These are phyloP conservation scores for Myrica gale DNA, from an alignment of 306 rosid species.

Conservation along the genomic window DNA sequence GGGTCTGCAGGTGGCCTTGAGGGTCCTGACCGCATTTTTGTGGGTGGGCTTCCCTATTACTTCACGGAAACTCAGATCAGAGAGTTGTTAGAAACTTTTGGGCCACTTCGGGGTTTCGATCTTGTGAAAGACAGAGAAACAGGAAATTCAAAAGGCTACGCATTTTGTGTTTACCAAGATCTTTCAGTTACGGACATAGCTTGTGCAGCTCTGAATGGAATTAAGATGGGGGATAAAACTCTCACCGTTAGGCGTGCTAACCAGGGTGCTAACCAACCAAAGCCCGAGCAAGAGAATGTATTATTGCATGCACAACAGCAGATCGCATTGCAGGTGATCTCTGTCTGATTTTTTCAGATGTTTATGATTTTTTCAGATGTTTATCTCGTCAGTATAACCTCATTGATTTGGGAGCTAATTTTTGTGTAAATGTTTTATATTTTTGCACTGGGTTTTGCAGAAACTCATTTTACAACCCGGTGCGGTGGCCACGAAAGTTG, in stretches of 20 bases:
- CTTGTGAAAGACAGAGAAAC: constrained; percentile 97
- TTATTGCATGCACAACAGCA: constrained; percentile 97
- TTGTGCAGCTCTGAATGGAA: constrained; percentile 97
- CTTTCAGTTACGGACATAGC: constrained; percentile 98
- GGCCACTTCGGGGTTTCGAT: constrained; percentile 96
- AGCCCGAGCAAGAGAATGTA: constrained; percentile 93
- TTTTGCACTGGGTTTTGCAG: constrained; percentile 36
- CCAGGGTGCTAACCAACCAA: constrained; percentile 92
- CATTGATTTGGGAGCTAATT: not conserved
- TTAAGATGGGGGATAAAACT: constrained; percentile 98
- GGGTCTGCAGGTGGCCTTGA: constrained; percentile 99
- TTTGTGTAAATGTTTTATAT: not conserved
- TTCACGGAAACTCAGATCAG: constrained; percentile 92
- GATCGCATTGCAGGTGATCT: constrained; percentile 84
- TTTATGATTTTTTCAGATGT: not conserved
- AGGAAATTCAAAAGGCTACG: constrained; percentile 96
- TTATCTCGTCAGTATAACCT: not conserved
- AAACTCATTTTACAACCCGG: constrained; percentile 87
- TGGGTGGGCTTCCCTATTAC: constrained; percentile 97
- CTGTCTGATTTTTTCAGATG: not conserved
- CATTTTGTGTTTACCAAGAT: constrained; percentile 99
- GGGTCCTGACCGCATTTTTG: constrained; percentile 99
- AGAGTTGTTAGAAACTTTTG: constrained; percentile 94
- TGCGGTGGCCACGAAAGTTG: constrained; percentile 71
- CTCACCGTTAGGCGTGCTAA: constrained; percentile 98